Evolutionary conservation across 2,329 filamentous ascomycete species (phyloP).

Genomic region (Neoarthrinium moseri): DNA sequence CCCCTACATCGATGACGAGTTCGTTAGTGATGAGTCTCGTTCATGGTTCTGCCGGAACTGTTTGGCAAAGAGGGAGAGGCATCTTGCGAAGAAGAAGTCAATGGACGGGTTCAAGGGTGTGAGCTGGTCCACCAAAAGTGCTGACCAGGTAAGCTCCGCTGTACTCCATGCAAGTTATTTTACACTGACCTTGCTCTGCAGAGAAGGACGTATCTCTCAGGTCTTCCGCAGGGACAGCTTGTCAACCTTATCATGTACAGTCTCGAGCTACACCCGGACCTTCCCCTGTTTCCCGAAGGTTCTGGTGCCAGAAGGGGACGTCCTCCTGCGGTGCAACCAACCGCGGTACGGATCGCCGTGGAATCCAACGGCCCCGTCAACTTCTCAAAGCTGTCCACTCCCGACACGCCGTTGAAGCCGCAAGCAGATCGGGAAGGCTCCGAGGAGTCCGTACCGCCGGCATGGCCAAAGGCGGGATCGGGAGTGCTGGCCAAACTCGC

Average conservation of each 20-base stretch:
- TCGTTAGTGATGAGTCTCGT: conserved; percentile 63
- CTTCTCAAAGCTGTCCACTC: conserved; percentile 23
- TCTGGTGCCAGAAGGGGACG: conserved; percentile 16
- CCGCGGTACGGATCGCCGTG: conserved; percentile 9
- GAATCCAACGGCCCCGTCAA: conserved; percentile 24
- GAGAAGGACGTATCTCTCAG: conserved; percentile 62
- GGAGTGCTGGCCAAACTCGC: conserved; percentile 26
- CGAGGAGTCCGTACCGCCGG: conserved; percentile 25
- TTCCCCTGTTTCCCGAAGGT: conserved; percentile 61
- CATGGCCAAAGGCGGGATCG: conserved; percentile 28
- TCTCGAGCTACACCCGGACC: conserved; percentile 59
- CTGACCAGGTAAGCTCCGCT: conserved; percentile 34
- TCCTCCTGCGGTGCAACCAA: conserved; percentile 18
- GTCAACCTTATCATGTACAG: conserved; percentile 64
- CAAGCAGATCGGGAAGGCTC: conserved; percentile 23
- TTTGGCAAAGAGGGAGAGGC: conserved; percentile 43
- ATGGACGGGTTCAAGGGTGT: conserved; percentile 30
- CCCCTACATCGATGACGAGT: conserved; percentile 68
- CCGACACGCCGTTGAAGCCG: conserved; percentile 9
- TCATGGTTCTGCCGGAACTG: conserved; percentile 74
- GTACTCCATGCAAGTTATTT: not conserved
- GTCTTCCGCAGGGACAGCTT: conserved; percentile 59
- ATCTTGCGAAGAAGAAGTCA: conserved; percentile 37
- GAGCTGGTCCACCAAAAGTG: conserved; percentile 37
- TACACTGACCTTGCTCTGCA: conserved; percentile 27